A percentile compares a stretch with the other conserved stretches of the same genome.
phyloP scores from a whole-genome alignment of 192 early-diverging fungal species.

The Rhizophlyctis rosea region DNA sequence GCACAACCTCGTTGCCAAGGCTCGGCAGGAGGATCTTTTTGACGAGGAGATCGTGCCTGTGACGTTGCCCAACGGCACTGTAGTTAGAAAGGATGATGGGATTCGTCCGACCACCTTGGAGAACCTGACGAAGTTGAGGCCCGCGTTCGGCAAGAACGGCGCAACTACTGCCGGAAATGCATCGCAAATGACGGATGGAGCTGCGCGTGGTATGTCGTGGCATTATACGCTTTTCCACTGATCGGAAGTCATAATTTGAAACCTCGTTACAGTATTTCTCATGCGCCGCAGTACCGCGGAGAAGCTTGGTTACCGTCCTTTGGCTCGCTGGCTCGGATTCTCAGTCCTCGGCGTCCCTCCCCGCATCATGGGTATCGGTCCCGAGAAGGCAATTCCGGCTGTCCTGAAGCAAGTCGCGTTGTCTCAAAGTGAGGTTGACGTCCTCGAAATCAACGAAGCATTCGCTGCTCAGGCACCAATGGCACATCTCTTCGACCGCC shows the following conservation, averaged over 20 bases:
- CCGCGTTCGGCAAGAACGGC: slow-evolving; percentile 81
- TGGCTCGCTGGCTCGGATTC: slow-evolving; percentile 81
- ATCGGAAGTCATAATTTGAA: too few relatives aligned
- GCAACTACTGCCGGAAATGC: slow-evolving; percentile 89
- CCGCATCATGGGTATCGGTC: slow-evolving; percentile 93
- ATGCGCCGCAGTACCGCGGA: slow-evolving; percentile 88
- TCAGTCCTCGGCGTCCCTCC: slow-evolving; percentile 89
- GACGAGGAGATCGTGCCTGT: slow-evolving; percentile 86
- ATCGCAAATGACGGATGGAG: slow-evolving; percentile 97
- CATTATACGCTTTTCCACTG: too few relatives aligned
- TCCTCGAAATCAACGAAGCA: slow-evolving; percentile 96
- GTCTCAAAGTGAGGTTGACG: slow-evolving; percentile 71
- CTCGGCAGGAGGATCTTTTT: slow-evolving; percentile 85
- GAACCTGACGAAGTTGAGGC: slow-evolving; percentile 73
- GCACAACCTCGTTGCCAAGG: slow-evolving; percentile 72
- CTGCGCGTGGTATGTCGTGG: too few relatives aligned
- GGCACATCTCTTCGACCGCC: too few relatives aligned
- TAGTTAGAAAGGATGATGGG: slow-evolving; percentile 84
- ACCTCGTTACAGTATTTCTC: slow-evolving; percentile 72
- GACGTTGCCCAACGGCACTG: slow-evolving; percentile 47
- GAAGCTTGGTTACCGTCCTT: slow-evolving; percentile 74
- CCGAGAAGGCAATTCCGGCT: slow-evolving; percentile 86
- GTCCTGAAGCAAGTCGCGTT: slow-evolving; percentile 78
- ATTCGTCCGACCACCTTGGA: slow-evolving; percentile 75
- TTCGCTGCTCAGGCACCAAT: slow-evolving; percentile 99